Evolutionary conservation across 2,329 filamentous ascomycete species (phyloP).

Genomic region (Diaporthe aspalathi): DNA sequence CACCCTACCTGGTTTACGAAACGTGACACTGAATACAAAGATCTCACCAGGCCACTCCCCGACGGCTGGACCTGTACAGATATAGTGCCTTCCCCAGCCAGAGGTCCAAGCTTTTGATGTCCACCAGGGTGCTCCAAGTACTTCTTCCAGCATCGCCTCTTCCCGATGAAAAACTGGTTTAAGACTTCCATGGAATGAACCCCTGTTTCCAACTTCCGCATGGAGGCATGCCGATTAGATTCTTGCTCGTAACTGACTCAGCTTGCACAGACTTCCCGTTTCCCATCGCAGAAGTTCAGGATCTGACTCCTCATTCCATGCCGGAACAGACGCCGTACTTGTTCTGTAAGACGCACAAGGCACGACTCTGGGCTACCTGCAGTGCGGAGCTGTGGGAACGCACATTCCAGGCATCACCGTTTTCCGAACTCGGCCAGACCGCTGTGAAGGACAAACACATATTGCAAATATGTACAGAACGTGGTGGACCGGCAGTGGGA

Average conservation of each 20-base stretch:
- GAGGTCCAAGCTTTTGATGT: neutral
- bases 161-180: too few relatives aligned
- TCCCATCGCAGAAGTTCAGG: neutral
- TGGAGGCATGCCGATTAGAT: too few relatives aligned
- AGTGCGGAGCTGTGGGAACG: neutral
- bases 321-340: constrained; percentile 30
- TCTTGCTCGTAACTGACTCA: neutral
- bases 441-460: neutral
- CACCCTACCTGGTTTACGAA: neutral
- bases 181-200: too few relatives aligned
- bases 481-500: neutral
- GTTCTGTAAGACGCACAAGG: constrained; percentile 29
- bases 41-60: neutral
- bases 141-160: too few relatives aligned
- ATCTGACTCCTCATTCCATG: neutral
- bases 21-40: neutral
- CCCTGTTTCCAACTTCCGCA: too few relatives aligned
- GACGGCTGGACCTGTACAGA: neutral
- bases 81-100: too few relatives aligned
- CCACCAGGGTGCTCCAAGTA: neutral
- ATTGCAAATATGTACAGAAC: neutral
- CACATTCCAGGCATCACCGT: neutral
- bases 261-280: neutral
- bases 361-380: constrained; percentile 4
- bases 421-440: too few relatives aligned